phyloP scores from a whole-genome alignment of 768 basidiomycete species.

The Boletus edulis region DNA sequence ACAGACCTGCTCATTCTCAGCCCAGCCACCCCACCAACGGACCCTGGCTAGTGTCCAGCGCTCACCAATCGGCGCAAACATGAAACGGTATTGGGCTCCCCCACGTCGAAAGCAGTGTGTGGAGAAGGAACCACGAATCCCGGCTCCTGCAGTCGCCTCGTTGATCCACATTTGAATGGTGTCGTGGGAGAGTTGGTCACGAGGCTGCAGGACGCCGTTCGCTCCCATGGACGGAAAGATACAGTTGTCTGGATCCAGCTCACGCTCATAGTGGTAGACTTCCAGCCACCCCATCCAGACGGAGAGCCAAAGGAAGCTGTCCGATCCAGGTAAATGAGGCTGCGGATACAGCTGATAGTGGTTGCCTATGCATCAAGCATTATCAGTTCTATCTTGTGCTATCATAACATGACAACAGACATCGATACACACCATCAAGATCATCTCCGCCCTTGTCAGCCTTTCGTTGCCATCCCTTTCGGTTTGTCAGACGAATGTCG shows the following conservation, averaged over 20 bases:
- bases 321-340: background rate
- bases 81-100: conserved; percentile 31
- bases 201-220: background rate
- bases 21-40: conserved; percentile 46
- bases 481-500: background rate
- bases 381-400: too few relatives aligned
- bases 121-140: background rate
- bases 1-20: conserved; percentile 33
- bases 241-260: background rate
- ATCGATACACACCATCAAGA: background rate
- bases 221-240: background rate
- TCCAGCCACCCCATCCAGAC: background rate
- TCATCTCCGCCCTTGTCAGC: background rate
- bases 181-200: background rate
- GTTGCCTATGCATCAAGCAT: too few relatives aligned
- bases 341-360: background rate
- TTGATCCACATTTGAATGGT: background rate
- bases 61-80: conserved; percentile 34
- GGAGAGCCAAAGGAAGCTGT: background rate
- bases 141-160: background rate
- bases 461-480: background rate
- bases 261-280: background rate
- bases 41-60: conserved; percentile 32
- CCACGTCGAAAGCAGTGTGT: background rate
- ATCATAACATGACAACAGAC: background rate